These are phyloP conservation scores for Solanum medicagineum DNA, from an alignment of 257 asterid species.

Conservation along the genomic window DNA sequence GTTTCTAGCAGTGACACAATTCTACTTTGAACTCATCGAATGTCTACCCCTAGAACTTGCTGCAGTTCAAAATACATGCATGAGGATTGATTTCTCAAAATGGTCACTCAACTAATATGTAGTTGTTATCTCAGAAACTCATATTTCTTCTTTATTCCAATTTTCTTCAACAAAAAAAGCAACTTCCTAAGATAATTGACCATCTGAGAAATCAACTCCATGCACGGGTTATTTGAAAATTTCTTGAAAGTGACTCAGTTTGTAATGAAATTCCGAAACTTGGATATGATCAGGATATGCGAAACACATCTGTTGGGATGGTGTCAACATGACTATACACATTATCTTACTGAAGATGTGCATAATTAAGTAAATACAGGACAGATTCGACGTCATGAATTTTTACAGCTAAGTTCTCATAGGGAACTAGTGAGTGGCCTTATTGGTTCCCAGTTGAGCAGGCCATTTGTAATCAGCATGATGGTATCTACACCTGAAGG, in stretches of 20 bases:
- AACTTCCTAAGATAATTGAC: background rate
- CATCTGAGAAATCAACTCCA: background rate
- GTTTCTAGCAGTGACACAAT: background rate
- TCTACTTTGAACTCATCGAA: background rate
- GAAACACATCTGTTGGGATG: background rate
- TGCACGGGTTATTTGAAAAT: background rate
- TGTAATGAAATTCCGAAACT: background rate
- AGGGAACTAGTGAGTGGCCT: background rate
- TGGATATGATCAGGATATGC: background rate
- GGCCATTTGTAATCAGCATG: constrained; percentile 1
- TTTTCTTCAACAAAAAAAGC: background rate
- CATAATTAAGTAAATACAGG: background rate
- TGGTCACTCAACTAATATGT: background rate
- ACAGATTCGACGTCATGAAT: background rate
- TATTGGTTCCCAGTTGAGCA: background rate
- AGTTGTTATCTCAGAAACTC: background rate
- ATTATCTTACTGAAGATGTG: background rate
- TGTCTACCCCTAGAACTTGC: background rate
- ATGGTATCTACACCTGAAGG: constrained; percentile 5
- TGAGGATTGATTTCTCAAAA: background rate
- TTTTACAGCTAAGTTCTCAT: background rate
- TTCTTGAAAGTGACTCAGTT: background rate
- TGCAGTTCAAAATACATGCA: background rate
- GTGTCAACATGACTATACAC: background rate
- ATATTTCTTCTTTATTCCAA: background rate